Evolutionary conservation across 176 grass and related monocot genomes (phyloP).

Genomic region (Elaeis guineensis): DNA sequence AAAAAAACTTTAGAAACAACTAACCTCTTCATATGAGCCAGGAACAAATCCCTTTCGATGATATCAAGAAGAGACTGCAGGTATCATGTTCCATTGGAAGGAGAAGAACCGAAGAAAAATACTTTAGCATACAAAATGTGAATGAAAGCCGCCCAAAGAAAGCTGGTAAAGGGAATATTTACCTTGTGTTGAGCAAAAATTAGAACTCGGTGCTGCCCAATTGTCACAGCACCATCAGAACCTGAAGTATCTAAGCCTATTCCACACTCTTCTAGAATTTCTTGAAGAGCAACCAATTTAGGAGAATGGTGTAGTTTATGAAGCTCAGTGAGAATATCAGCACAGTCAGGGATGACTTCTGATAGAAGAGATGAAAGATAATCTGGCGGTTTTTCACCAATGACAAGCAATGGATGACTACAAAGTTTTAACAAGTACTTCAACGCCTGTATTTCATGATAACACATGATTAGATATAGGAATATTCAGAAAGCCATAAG

Average conservation of each 20-base stretch:
- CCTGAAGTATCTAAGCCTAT: conserved; percentile 81
- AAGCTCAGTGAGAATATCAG: conserved; percentile 48
- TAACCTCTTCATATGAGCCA: conserved; percentile 88
- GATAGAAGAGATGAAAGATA: conserved; percentile 49
- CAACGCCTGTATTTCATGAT: conserved; percentile 57
- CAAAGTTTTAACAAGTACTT: conserved; percentile 91
- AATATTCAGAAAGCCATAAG: not conserved
- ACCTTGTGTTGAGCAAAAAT: conserved; percentile 99
- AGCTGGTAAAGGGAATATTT: conserved; percentile 6
- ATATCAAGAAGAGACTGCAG: conserved; percentile 87
- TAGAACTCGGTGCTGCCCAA: conserved; percentile 87
- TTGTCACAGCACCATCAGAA: conserved; percentile 44
- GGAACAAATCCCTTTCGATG: conserved; percentile 95
- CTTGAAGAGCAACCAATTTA: conserved; percentile 99
- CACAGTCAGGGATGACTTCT: conserved; percentile 43
- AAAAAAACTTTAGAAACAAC: not conserved
- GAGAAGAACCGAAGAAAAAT: conserved; percentile 3
- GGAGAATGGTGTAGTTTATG: conserved; percentile 83
- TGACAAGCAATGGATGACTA: conserved; percentile 83
- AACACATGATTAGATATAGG: conserved; percentile 9
- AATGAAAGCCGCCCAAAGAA: conserved; percentile 2
- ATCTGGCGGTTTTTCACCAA: conserved; percentile 54
- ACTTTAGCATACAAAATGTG: not conserved
- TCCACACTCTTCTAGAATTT: conserved; percentile 96
- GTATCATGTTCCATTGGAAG: conserved; percentile 1